Evolutionary conservation across 1,139 yeast genomes (phyloP), one percentile per base, ranked within the genome.

Genomic region (Saccharomycopsis hybrid): DNA sequence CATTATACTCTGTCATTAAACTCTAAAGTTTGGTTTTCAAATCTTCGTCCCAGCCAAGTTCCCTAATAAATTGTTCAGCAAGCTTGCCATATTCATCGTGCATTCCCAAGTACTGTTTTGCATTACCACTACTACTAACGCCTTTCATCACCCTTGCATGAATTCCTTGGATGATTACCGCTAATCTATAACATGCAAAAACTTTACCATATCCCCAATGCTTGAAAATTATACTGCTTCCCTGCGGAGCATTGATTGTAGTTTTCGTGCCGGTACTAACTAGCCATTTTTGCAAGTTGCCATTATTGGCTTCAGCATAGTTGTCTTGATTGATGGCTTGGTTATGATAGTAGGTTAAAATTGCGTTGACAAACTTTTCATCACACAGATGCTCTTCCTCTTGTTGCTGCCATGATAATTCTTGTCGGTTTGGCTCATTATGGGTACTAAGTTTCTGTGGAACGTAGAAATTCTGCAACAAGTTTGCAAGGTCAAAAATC

Each of bases 91-190:
- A 49, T 18, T n/a, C 11, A 27, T 44, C 43, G 28, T 41, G 49
- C n/a, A 46, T 5, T 5, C 27, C 11, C 40, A 45, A 44, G 36
- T 18, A 35, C 30, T 65, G 65, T 7, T 65, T 65, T 1, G 87
- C 86, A 49, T 72, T 68, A 0, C 78, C 80, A 44, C 82, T 75
- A 36, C 82, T 76, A 1, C 86, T 86, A 50, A 73, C 76, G 11
- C 85, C 85, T 50, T 72, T 66, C 18, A 73, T 70, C 1, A 73
- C 69, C 52, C 88, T 69, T 67, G 83, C 82, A 8, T 82, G 83
- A 54, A 82, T 79, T 3, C 88, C 88, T 57, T 82, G 88, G 35
- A 77, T 69, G 54, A 82, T 82, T 25, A 82, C 85, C 55, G 78
- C 70, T 36, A 81, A 69, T 43, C 87, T 65, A 47, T 77, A 69